Base-by-base conservation (phyloP, 306 rosid species). In the Dicorynia guianensis region DNA sequence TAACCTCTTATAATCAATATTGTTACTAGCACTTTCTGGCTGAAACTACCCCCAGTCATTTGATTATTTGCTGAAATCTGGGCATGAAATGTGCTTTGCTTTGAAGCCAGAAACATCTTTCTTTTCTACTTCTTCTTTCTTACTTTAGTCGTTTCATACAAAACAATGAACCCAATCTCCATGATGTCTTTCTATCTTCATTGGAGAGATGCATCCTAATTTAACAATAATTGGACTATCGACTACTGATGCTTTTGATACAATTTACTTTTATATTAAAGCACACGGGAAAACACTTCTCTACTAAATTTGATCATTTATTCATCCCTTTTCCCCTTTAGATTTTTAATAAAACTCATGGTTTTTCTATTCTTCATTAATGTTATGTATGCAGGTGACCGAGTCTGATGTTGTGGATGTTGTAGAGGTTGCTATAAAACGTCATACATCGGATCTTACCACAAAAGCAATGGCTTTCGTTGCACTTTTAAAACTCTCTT, bases 391-490 rank as follows among this genome's bases (percentile, higher is more conserved):
- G 56, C 97, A 95, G 99, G 97, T 95, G 42, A 89, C 97, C 1
- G 97, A 92, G 81, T 86, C 88, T 35, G 97, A 90, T 85, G 96
- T 91, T 53, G 96, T 92, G 81, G 96, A 95, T 75, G 69, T 89
- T 58, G 69, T 83, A 42, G 99, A 95, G 82, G 71, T 86, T 80
- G 89, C 91, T 76, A 84, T 89, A 64, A 90, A 89, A 76, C 90
- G 82, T 5, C 97, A 86, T 76, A 76, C 79, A 34, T 89, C 96
- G 1, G 96, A 92, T 85, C 91, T 90, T 61, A 85, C 96, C 50
- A 95, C 97, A 52, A 90, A 92, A 86, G 80, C 97, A 1, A 95
- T 95, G 99, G 95, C 93, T 79, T 76, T 95, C 90, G 83, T 85
- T 86, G 91, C 98, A 72, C 81, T 95, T 67, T 77, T 95, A 76